Percentiles rank a stretch among this genome's conserved stretches.
Evolutionary conservation across 768 basidiomycete species (phyloP).

Genomic region (Tylopilus sp.): DNA sequence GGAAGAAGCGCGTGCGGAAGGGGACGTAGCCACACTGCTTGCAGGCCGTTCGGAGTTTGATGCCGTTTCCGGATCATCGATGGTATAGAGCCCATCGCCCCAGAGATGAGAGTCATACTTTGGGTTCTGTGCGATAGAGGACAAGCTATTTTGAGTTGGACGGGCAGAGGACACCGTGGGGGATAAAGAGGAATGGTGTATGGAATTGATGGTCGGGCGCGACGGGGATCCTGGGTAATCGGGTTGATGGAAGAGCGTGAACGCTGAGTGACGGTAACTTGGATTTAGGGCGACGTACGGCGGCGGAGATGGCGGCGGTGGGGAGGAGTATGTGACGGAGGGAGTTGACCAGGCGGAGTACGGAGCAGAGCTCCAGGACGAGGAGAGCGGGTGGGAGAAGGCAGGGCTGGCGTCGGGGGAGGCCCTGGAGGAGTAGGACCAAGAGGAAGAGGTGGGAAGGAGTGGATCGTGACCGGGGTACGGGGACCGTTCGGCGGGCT

Average conservation of each 20-base stretch:
- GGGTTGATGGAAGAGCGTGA: slow-evolving; percentile 18
- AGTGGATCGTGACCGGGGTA: slow-evolving; percentile 24
- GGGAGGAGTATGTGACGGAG: slow-evolving; percentile 20
- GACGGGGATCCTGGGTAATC: slow-evolving; percentile 21
- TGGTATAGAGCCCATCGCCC: slow-evolving; percentile 32
- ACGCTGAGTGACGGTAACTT: slow-evolving; percentile 25
- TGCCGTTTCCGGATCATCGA: slow-evolving; percentile 32
- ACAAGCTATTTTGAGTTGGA: slow-evolving; percentile 8
- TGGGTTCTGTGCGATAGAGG: slow-evolving; percentile 10
- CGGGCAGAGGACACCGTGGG: slow-evolving; percentile 13
- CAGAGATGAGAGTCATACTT: slow-evolving; percentile 28
- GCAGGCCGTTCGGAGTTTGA: slow-evolving; percentile 34
- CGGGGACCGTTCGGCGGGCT: slow-evolving; percentile 23
- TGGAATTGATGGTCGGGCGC: slow-evolving; percentile 14
- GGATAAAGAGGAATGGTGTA: slow-evolving; percentile 20
- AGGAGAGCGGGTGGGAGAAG: slow-evolving; percentile 13
- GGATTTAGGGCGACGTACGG: slow-evolving; percentile 20
- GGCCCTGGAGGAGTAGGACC: slow-evolving; percentile 25
- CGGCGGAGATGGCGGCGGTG: slow-evolving; percentile 22
- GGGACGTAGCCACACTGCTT: slow-evolving; percentile 34
- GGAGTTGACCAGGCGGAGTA: slow-evolving; percentile 16
- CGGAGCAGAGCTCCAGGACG: slow-evolving; percentile 20
- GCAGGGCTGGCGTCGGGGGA: slow-evolving; percentile 14
- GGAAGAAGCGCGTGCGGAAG: slow-evolving; percentile 35
- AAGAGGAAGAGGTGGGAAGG: slow-evolving; percentile 20